Conservation (phyloP, 2,329 filamentous ascomycete genomes). For the Polytolypa hystricis region DNA sequence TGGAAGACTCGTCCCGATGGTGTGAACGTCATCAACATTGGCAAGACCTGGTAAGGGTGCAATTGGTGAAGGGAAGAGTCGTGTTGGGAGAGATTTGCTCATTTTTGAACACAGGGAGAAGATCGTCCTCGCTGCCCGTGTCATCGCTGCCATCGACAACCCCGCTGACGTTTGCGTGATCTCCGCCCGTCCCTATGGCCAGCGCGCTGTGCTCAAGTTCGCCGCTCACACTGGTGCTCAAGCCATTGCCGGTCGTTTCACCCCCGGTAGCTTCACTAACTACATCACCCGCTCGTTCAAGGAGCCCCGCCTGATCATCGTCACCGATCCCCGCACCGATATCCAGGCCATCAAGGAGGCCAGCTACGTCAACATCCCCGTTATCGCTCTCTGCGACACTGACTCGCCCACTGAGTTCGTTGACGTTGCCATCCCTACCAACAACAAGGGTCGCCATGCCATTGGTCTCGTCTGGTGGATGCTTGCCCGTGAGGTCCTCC, state of each 20-base stretch:
- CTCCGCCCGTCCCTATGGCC: conserved; percentile 97
- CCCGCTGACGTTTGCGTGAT: conserved; percentile 98
- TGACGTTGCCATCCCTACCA: conserved; percentile 98
- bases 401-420: conserved; percentile 99
- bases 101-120: conserved; percentile 67
- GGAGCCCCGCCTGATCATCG: conserved; percentile 98
- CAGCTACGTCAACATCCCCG: conserved; percentile 99
- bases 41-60: conserved; percentile 93
- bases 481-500: conserved; percentile 98
- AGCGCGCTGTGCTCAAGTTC: conserved; percentile 99
- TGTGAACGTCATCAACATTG: conserved; percentile 98
- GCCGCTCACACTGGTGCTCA: conserved; percentile 95
- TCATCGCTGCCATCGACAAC: conserved; percentile 99
- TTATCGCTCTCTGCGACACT: conserved; percentile 97
- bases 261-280: conserved; percentile 99
- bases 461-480: conserved; percentile 99
- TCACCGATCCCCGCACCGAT: conserved; percentile 98
- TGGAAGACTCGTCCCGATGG: conserved; percentile 99
- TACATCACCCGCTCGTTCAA: conserved; percentile 99
- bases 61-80: too few species aligned
- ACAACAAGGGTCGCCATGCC: conserved; percentile 99
- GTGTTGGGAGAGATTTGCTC: too few species aligned
- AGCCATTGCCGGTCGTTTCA: conserved; percentile 98
- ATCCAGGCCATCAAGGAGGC: conserved; percentile 99
- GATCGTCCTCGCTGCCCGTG: conserved; percentile 95